Conservation (phyloP, 2,329 filamentous ascomycete species). For the Scedosporium boydii region DNA sequence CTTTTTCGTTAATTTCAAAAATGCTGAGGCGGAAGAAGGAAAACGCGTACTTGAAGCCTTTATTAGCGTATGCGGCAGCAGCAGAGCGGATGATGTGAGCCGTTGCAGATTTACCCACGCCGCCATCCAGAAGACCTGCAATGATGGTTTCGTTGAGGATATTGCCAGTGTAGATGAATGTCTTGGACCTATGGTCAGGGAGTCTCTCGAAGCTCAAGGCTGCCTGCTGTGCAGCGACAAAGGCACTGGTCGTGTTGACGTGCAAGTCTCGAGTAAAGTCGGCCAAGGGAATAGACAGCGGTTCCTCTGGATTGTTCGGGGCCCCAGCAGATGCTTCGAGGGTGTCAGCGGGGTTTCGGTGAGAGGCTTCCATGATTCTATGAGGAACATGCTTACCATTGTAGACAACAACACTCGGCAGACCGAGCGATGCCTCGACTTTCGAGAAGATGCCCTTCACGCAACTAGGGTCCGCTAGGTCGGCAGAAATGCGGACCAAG, state of each 20-base stretch:
- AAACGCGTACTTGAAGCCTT: slow-evolving; percentile 22
- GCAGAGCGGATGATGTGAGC: slow-evolving; percentile 20
- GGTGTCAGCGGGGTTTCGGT: background rate
- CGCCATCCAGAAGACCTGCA: slow-evolving; percentile 20
- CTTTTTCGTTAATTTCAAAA: background rate
- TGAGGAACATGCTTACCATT: slow-evolving; percentile 10
- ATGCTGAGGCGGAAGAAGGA: background rate
- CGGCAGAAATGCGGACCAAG: slow-evolving; percentile 24
- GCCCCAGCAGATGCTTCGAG: slow-evolving; percentile 10
- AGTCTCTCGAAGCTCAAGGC: slow-evolving; percentile 19
- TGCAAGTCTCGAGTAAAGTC: slow-evolving; percentile 7
- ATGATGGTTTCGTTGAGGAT: slow-evolving; percentile 22
- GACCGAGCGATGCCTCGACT: slow-evolving; percentile 12
- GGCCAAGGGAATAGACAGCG: slow-evolving; percentile 2
- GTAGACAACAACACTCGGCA: slow-evolving; percentile 15
- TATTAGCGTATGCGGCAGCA: slow-evolving; percentile 21
- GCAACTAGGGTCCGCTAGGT: slow-evolving; percentile 22
- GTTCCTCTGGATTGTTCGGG: slow-evolving; percentile 7
- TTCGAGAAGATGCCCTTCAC: slow-evolving; percentile 11
- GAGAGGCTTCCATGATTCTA: background rate
- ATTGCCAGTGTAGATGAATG: slow-evolving; percentile 36
- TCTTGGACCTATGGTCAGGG: slow-evolving; percentile 20
- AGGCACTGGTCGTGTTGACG: slow-evolving; percentile 15
- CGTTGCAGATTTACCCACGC: slow-evolving; percentile 28
- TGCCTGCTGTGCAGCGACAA: slow-evolving; percentile 27